phyloP scores from a whole-genome alignment of 176 grass and related monocot genomes.

The Dendrocalamus sinicus region DNA sequence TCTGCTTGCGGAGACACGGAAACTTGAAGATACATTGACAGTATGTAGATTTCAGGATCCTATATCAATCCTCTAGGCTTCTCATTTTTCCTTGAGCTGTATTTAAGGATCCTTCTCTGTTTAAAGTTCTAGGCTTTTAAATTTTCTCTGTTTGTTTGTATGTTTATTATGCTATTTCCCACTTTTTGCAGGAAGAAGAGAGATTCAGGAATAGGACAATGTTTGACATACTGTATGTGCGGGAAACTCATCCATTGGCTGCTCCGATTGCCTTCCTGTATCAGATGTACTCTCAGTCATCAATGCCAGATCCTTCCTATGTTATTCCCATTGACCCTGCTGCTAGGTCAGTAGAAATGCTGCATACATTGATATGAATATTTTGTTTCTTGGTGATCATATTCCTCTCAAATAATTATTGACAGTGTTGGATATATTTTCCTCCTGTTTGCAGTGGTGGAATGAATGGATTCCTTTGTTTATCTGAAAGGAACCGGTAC shows the following conservation, averaged over 20 bases:
- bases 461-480: slow-evolving; percentile 97
- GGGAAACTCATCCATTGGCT: slow-evolving; percentile 70
- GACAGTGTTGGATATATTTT: slow-evolving; percentile 39
- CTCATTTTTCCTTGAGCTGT: slow-evolving; percentile 20
- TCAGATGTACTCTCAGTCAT: slow-evolving; percentile 59
- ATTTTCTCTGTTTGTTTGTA: neutral
- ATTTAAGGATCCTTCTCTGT: slow-evolving; percentile 43
- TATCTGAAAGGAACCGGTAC: slow-evolving; percentile 77
- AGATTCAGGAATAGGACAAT: slow-evolving; percentile 83
- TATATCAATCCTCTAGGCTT: slow-evolving; percentile 25
- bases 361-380: slow-evolving; percentile 38
- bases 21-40: slow-evolving; percentile 83
- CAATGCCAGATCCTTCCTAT: slow-evolving; percentile 58
- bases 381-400: slow-evolving; percentile 25
- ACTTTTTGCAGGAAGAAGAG: slow-evolving; percentile 81
- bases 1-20: slow-evolving; percentile 75
- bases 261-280: slow-evolving; percentile 70
- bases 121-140: neutral
- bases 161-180: slow-evolving; percentile 20
- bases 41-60: slow-evolving; percentile 56
- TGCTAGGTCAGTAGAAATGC: slow-evolving; percentile 69
- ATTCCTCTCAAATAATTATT: slow-evolving; percentile 19
- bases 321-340: slow-evolving; percentile 65
- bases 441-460: slow-evolving; percentile 55
- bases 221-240: slow-evolving; percentile 86